Evolutionary conservation across 208 protist species (phyloP).

Genomic region (Trypanosoma boissoni): DNA sequence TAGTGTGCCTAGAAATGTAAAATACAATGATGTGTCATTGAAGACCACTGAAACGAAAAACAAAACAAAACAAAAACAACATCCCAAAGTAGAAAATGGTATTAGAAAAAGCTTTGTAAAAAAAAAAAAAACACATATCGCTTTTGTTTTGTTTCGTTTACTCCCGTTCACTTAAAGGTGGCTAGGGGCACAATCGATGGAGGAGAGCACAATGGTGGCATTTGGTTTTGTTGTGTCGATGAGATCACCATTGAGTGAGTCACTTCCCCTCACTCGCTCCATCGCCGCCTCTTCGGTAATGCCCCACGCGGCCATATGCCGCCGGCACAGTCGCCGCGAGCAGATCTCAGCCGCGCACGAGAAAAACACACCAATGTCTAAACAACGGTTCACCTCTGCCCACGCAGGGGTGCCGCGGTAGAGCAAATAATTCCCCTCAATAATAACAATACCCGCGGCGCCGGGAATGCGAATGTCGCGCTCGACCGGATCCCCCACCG

Average conservation of each 20-base stretch:
- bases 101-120: too few relatives aligned
- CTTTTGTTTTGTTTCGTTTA: neutral
- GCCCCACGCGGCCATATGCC: slow-evolving; percentile 74
- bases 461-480: slow-evolving; percentile 41
- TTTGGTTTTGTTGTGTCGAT: slow-evolving; percentile 49
- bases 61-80: too few relatives aligned
- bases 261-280: slow-evolving; percentile 55
- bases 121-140: too few relatives aligned
- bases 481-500: slow-evolving; percentile 54
- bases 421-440: slow-evolving; percentile 80
- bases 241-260: slow-evolving; percentile 69
- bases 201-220: slow-evolving; percentile 58
- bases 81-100: too few relatives aligned
- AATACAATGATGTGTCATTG: too few relatives aligned
- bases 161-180: slow-evolving; percentile 1
- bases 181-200: slow-evolving; percentile 26
- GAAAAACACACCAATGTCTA: slow-evolving; percentile 67
- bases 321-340: slow-evolving; percentile 46
- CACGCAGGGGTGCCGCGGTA: slow-evolving; percentile 57
- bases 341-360: slow-evolving; percentile 37
- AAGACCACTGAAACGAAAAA: too few relatives aligned
- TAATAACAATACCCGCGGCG: slow-evolving; percentile 48
- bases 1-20: too few relatives aligned
- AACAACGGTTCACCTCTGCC: slow-evolving; percentile 50
- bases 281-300: slow-evolving; percentile 48